Conservation (phyloP, 768 basidiomycete species). For the Phanerodontia chrysosporium region DNA sequence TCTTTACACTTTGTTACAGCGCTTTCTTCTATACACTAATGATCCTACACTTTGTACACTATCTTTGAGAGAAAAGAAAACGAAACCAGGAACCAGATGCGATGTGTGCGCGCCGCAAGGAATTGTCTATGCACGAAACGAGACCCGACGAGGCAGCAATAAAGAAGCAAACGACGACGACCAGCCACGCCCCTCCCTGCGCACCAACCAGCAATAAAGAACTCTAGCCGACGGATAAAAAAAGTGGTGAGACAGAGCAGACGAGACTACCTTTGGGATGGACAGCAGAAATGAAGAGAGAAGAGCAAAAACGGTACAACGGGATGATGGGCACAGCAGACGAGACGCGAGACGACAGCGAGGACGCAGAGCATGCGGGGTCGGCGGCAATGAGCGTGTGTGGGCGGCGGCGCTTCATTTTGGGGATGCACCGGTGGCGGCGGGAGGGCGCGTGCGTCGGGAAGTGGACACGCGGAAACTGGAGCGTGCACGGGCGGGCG, state of each 20-base stretch:
- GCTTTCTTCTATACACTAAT: not conserved
- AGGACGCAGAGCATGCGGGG: not conserved
- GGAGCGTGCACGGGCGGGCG: not conserved
- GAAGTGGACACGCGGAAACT: not conserved
- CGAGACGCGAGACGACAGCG: not conserved
- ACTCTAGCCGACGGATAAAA: too few species aligned
- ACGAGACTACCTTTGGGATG: too few species aligned
- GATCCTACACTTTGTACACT: not conserved
- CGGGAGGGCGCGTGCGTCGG: not conserved
- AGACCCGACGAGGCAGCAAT: too few species aligned
- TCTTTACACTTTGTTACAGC: not conserved
- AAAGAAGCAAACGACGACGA: too few species aligned
- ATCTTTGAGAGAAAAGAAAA: not conserved
- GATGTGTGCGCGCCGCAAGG: too few species aligned
- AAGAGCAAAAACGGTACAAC: not conserved
- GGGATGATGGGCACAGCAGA: not conserved
- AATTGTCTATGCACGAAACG: too few species aligned
- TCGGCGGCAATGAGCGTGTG: not conserved
- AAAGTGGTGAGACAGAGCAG: too few species aligned
- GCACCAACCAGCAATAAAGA: too few species aligned
- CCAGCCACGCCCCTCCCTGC: too few species aligned
- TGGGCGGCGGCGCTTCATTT: not conserved
- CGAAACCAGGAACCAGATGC: too few species aligned
- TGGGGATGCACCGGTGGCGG: not conserved
- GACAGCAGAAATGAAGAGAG: not conserved